Conservation (phyloP, 192 early-diverging fungal genomes). For the Coemansia sp. region DNA sequence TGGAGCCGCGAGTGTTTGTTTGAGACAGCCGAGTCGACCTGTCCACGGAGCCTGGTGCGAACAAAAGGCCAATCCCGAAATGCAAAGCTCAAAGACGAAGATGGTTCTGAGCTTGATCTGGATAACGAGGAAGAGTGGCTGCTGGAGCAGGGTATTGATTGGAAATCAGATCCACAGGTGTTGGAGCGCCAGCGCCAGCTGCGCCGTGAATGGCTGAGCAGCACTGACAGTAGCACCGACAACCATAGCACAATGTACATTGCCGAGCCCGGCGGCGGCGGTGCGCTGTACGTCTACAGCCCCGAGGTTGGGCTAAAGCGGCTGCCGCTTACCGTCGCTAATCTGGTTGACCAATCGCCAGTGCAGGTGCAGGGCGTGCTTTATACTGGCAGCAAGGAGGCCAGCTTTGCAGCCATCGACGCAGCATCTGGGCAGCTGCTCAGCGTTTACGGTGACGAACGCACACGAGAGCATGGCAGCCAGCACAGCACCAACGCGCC, state of each 20-base stretch:
- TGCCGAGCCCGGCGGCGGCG: constrained; percentile 52
- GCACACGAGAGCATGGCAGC: constrained; percentile 12
- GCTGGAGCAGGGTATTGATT: constrained; percentile 53
- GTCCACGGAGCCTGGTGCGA: constrained; percentile 42
- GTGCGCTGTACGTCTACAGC: constrained; percentile 45
- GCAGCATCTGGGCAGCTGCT: constrained; percentile 64
- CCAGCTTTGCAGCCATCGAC: constrained; percentile 70
- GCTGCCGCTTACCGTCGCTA: constrained; percentile 68
- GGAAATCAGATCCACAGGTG: constrained; percentile 44
- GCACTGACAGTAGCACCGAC: not conserved
- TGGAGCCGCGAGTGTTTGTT: constrained; percentile 42
- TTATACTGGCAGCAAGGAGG: constrained; percentile 68
- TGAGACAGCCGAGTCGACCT: constrained; percentile 11
- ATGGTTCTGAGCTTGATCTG: not conserved
- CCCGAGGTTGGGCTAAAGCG: constrained; percentile 55
- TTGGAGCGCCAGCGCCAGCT: constrained; percentile 38
- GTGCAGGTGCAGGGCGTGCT: constrained; percentile 58
- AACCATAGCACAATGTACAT: constrained; percentile 33
- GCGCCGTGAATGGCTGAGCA: constrained; percentile 37
- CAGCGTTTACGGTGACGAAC: constrained; percentile 57
- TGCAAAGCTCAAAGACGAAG: not conserved
- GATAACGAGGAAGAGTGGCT: constrained; percentile 53
- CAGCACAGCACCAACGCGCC: constrained; percentile 10
- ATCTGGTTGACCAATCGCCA: constrained; percentile 64
- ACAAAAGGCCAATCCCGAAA: constrained; percentile 16